Evolutionary conservation across 2,329 filamentous ascomycete species (phyloP), one percentile per base, ranked within the genome.

Genomic region (Xylaria arbuscula): DNA sequence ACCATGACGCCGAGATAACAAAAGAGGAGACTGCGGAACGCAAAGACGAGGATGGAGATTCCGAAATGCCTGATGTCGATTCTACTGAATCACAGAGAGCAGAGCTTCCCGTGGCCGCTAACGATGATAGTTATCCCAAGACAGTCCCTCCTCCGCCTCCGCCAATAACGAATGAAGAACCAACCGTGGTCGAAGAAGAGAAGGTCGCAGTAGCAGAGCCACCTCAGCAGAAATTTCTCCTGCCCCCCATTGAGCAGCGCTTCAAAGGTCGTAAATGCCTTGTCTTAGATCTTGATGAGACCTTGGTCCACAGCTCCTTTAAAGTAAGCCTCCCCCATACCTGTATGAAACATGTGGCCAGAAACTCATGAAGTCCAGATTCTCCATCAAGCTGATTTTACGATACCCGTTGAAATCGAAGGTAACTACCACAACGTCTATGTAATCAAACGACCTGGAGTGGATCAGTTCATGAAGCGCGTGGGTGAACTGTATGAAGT

Each of bases 381-480:
- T 74, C 87, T 99, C 54, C 94, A 98, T 77, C 95, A 98, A 85
- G 96, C 96, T 67, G 96, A 99, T 81, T 98, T 99, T 79, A 99
- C 96, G 6, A 98, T 99, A 78, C 96, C 96, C 0, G 96, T 99
- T 36, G 96, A 99, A 78, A 99, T 99, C 72, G 96, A 99, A 83
- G 96, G 96, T 65, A 97, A 97, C 80, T 98, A 97, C 79, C 96
- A 99, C 83, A 99, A 99, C 77, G 97, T 99, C 63, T 99, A 99
- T 79, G 96, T 99, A 72, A 99, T 99, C 80, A 99, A 99, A 84
- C 90, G 96, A 76, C 96, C 96, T n/a, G 96, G 96, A 62, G 96
- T 99, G 22, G 96, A 99, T 78, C 91, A 97, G 72, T 99, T 99
- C 81, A 98, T 99, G 93, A 98, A 98, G 85, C 87, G 96, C 68